Conservation (phyloP, 345 rosid species). For the Dimocarpus longan region DNA sequence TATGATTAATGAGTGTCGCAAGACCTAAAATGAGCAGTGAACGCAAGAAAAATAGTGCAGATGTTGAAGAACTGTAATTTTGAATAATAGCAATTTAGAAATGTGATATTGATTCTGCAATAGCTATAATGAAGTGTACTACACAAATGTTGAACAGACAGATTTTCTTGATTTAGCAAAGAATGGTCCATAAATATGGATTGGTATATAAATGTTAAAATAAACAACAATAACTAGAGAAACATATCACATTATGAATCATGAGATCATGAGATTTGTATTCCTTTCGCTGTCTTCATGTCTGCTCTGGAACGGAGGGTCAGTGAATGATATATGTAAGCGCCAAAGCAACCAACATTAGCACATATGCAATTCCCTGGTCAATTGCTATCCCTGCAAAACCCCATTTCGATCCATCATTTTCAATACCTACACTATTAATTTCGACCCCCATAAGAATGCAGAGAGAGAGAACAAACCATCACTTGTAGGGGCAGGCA, state of each 20-base stretch:
- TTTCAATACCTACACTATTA: no score
- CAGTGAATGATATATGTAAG: slow-evolving; percentile 33
- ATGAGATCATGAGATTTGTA: neutral
- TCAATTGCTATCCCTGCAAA: slow-evolving; percentile 32
- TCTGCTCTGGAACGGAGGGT: neutral
- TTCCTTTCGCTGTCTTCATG: neutral
- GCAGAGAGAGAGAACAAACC: slow-evolving; percentile 14
- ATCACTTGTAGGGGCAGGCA: slow-evolving; percentile 31
- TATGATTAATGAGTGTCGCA: no score
- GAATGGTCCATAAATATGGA: neutral
- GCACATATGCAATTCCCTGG: slow-evolving; percentile 35
- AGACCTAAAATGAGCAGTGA: no score
- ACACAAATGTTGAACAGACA: neutral
- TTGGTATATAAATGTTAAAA: no score
- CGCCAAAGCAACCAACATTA: slow-evolving; percentile 33
- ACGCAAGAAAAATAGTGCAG: no score
- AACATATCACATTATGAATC: neutral
- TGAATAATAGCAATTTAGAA: neutral
- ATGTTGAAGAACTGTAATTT: no score
- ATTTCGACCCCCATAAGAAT: no score
- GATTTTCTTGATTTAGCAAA: slow-evolving; percentile 1
- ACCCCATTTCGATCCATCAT: neutral
- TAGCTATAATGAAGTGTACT: neutral
- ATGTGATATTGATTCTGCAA: neutral
- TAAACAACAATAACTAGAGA: neutral